phyloP scores from a whole-genome alignment of 192 early-diverging fungal species.

The Gryganskiella cystojenkinii region DNA sequence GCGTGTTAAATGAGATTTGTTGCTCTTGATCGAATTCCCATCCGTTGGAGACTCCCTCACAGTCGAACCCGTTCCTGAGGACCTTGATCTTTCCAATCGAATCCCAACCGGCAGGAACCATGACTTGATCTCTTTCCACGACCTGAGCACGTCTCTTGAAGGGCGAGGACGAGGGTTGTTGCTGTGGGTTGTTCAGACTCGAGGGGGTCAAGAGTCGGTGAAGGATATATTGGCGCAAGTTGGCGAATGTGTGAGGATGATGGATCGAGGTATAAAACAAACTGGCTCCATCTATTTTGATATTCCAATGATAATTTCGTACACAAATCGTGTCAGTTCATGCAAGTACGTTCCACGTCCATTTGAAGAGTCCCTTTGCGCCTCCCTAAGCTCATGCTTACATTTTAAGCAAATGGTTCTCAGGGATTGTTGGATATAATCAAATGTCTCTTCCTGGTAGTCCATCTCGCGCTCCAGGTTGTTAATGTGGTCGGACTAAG shows the following conservation, averaged over 20 bases:
- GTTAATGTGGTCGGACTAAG: constrained; percentile 75
- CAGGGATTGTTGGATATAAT: constrained; percentile 93
- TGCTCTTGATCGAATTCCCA: constrained; percentile 72
- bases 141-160: constrained; percentile 81
- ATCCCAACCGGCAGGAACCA: constrained; percentile 96
- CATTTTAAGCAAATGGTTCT: constrained; percentile 92
- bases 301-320: too few relatives aligned
- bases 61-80: constrained; percentile 80
- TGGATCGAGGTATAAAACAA: constrained; percentile 91
- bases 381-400: constrained; percentile 43
- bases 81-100: constrained; percentile 88
- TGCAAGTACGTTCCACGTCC: too few relatives aligned
- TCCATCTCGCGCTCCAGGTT: constrained; percentile 83
- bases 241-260: constrained; percentile 78
- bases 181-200: constrained; percentile 24
- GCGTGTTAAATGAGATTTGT: too few relatives aligned
- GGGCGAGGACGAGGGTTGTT: constrained; percentile 54
- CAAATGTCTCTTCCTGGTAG: constrained; percentile 93
- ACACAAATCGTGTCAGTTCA: too few relatives aligned
- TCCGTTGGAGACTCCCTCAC: constrained; percentile 65
- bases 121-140: constrained; percentile 87
- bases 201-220: constrained; percentile 71
- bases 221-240: constrained; percentile 84
- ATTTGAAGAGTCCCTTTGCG: background rate
- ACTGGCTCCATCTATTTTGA: constrained; percentile 80